These are phyloP conservation scores for Cajanus cajan DNA, from an alignment of 306 rosid species.

Conservation along the genomic window DNA sequence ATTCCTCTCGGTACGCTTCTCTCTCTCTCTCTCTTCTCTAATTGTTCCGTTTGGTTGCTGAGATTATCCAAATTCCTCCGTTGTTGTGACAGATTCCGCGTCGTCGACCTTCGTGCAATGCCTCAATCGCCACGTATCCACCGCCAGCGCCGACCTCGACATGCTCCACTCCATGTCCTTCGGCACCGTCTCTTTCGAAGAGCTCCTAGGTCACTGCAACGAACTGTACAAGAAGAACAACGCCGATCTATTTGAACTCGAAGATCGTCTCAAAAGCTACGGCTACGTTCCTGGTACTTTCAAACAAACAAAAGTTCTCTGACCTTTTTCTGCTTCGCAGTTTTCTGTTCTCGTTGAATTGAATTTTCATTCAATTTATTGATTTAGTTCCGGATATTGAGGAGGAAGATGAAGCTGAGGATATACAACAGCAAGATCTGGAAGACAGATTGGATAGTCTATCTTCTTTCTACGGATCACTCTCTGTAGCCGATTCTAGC, in stretches of 20 bases:
- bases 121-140: slow-evolving; percentile 72
- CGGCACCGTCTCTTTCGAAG: slow-evolving; percentile 83
- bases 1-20: slow-evolving; percentile 69
- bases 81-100: slow-evolving; percentile 54
- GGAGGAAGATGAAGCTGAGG: slow-evolving; percentile 45
- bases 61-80: not conserved
- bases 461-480: slow-evolving; percentile 39
- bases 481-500: slow-evolving; percentile 35
- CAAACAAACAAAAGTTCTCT: not conserved
- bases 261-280: slow-evolving; percentile 47
- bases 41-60: not conserved
- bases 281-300: slow-evolving; percentile 55
- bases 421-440: slow-evolving; percentile 7
- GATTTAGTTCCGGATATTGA: slow-evolving; percentile 47
- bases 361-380: not conserved
- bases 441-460: slow-evolving; percentile 30
- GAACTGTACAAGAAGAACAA: slow-evolving; percentile 77
- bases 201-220: slow-evolving; percentile 84
- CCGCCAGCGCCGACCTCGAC: slow-evolving; percentile 58
- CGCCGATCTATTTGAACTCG: slow-evolving; percentile 46
- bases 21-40: not conserved
- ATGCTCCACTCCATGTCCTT: slow-evolving; percentile 73
- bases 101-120: slow-evolving; percentile 75
- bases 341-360: not conserved
- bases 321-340: not conserved